Evolutionary conservation across 1,139 yeast species (phyloP), one percentile per base, ranked within the genome.

Genomic region (Nakaseomyces kungkrabaensis): DNA sequence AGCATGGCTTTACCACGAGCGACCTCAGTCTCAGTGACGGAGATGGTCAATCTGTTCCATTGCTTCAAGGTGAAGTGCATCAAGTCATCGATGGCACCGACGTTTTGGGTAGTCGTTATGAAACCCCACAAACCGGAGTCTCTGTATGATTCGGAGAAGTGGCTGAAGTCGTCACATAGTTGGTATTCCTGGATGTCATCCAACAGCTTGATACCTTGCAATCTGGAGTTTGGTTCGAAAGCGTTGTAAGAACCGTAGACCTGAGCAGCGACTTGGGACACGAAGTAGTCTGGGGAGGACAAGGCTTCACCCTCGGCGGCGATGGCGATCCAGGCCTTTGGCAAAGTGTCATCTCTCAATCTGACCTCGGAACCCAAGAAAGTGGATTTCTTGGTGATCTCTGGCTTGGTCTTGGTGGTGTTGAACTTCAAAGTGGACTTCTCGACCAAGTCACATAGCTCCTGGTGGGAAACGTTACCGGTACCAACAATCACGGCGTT

Each of bases 71-170:
- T 74, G 72, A 85, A 85, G 71, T 85, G 95, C 55, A 79, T 74
- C 58, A 84, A 78, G 65, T 85, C 95, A 69, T 85, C 94, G 59
- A 85, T 70, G 60, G 73, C 72, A 46, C 59, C 69, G 57, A 81
- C 66, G 70, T 82, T 79, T 52, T 82, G 72, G 57, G 82, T 75
- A 65, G 78, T 81, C 55, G 86, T 76, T 66, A 77, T 74, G 73
- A 82, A 81, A 66, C 95, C 95, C 88, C 89, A 85, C 68, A 85
- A 77, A 65, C 94, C 92, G 52, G 82, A 73, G 70, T 84, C 88
- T 58, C 85, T 76, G 75, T 79, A 84, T 48, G 87, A 80, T 51
- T 70, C 69, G 57, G 87, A 79, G 75, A 82, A 85, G 71, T 84
- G 92, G 60, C 76, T 69, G 74, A 75, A 83, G 57, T 77, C 73